These are phyloP conservation scores for Lodderomyces metapsilosis DNA, from an alignment of 1,139 yeast species.

Conservation along the genomic window DNA sequence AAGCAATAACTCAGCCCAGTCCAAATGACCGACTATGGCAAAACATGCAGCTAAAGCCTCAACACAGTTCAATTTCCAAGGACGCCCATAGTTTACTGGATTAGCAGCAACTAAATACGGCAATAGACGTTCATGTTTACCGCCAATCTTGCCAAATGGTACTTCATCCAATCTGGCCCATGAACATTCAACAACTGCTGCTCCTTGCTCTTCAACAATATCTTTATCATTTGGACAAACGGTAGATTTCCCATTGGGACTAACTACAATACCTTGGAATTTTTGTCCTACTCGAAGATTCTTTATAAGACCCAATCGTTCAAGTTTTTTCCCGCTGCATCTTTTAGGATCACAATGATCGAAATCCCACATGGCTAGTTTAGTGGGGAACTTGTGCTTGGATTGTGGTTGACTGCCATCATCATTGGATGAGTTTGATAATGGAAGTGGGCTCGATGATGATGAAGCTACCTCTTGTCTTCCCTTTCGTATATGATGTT, in stretches of 20 bases:
- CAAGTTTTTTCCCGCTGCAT: slow-evolving; percentile 93
- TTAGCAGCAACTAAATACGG: slow-evolving; percentile 96
- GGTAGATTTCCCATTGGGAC: slow-evolving; percentile 88
- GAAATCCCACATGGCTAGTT: slow-evolving; percentile 91
- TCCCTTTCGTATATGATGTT: slow-evolving; percentile 49
- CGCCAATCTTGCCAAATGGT: slow-evolving; percentile 93
- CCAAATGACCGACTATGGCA: slow-evolving; percentile 87
- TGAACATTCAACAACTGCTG: slow-evolving; percentile 97
- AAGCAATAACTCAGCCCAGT: slow-evolving; percentile 80
- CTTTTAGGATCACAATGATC: slow-evolving; percentile 98
- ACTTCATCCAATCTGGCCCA: slow-evolving; percentile 97
- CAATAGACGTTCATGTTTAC: slow-evolving; percentile 78
- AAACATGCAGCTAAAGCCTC: slow-evolving; percentile 98
- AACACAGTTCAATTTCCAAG: slow-evolving; percentile 94
- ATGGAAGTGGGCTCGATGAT: slow-evolving; percentile 9
- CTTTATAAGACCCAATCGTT: slow-evolving; percentile 79
- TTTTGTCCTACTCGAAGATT: slow-evolving; percentile 85
- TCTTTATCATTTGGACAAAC: slow-evolving; percentile 88
- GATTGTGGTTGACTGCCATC: not conserved
- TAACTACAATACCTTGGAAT: slow-evolving; percentile 84
- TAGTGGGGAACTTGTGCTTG: slow-evolving; percentile 52
- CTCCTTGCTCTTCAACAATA: slow-evolving; percentile 77
- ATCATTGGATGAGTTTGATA: not conserved
- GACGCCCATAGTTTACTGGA: slow-evolving; percentile 94
- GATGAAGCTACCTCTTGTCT: slow-evolving; percentile 42